These are phyloP conservation scores for Cucumis hystrix DNA, from an alignment of 306 rosid genomes.

Conservation along the genomic window DNA sequence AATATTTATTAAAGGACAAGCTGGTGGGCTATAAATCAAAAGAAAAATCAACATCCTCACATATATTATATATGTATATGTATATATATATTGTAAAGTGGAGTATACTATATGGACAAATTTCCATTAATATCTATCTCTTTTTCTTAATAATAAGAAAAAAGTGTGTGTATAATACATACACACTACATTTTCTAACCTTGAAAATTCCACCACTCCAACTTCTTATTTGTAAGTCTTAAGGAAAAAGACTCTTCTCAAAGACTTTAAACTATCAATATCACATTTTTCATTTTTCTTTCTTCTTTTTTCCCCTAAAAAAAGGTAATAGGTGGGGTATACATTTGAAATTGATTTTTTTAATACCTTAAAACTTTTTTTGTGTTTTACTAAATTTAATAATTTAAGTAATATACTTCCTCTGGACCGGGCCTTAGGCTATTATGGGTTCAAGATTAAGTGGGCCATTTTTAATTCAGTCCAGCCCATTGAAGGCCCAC, in stretches of 20 bases:
- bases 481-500: background rate
- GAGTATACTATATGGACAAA: background rate
- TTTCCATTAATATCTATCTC: background rate
- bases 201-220: background rate
- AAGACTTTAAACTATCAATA: background rate
- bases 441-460: background rate
- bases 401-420: background rate
- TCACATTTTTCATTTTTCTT: background rate
- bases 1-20: background rate
- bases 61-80: no score
- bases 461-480: background rate
- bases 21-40: background rate
- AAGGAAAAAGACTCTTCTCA: background rate
- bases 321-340: background rate
- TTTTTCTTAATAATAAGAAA: background rate
- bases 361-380: no score
- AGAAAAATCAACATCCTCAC: background rate
- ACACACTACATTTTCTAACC: background rate
- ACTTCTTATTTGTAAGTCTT: background rate
- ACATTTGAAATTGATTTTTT: no score
- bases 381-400: background rate
- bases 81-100: background rate
- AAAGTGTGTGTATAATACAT: background rate
- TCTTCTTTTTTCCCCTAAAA: background rate
- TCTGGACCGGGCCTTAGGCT: background rate